Evolutionary conservation across 2,329 filamentous ascomycete genomes (phyloP), one percentile per base, ranked within the genome.

Genomic region (Sarocladium strictum): DNA sequence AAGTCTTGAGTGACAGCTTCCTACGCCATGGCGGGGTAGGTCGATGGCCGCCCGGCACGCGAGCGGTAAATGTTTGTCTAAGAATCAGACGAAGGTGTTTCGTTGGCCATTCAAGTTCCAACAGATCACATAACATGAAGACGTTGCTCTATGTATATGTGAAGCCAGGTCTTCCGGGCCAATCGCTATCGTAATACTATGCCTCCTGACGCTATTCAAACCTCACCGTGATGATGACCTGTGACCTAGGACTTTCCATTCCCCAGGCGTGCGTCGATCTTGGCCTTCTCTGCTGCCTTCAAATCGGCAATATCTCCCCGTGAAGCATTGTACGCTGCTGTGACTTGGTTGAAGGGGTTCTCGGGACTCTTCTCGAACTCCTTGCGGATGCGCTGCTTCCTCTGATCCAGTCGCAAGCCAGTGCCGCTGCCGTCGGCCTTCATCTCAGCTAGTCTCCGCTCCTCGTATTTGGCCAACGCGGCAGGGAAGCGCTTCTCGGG

Each of bases 361-460:
- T 97, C 93, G 1, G 89, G 86, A 65, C 88, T 89, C 77, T 90
- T 95, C 71, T 96, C 88, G 69, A 97, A 99, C 74, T 97, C 94
- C 77, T 96, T 95, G 58, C 82, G 74, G 61, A 96, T 89, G 65
- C 86, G 79, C 59, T 93, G 88, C 64, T 92, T 85, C 71, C 89
- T 87, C 80, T 97, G 92, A 62, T 95, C 83, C 62, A 89, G 77
- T 55, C 92, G 78, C 66, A 97, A 70, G 1, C 90, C 90, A 55
- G 87, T 70, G 19, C 78, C 79, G 61, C 75, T 84, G 53, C 86
- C 88, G 69, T 97, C 91, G 54, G 82, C 75, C 66, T 93, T 89
- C 80, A 97, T 90, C 78, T 97, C 91, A 2, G 83, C 79, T 61
- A 97, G 73, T 55, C 93, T 77, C 24, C 87, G 76, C 71, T 92